Percentiles rank a stretch among this genome's conserved stretches.
phyloP scores from a whole-genome alignment of 208 protist species.

The Entamoeba nuttalli region DNA sequence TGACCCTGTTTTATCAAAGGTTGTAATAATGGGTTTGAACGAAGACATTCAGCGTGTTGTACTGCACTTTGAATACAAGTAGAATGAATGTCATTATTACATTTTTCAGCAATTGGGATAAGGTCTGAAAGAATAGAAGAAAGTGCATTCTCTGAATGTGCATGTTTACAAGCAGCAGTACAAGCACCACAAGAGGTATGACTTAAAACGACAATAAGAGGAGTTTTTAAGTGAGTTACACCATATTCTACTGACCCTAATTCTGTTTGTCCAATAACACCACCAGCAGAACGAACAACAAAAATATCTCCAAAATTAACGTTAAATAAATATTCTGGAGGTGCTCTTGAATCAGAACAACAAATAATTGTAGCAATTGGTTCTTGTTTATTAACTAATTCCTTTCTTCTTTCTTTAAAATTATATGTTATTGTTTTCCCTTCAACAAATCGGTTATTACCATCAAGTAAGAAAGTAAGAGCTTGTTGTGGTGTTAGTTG shows the following conservation, averaged over 20 bases:
- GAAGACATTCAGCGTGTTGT: background rate
- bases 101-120: background rate
- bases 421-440: background rate
- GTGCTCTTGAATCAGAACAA: background rate
- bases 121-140: background rate
- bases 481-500: background rate
- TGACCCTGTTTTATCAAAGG: background rate
- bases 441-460: background rate
- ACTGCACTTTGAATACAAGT: background rate
- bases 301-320: background rate
- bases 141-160: background rate
- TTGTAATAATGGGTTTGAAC: background rate
- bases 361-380: background rate
- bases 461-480: background rate
- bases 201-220: background rate
- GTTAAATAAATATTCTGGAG: background rate
- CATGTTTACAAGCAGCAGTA: background rate
- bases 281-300: background rate
- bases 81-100: background rate
- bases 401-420: background rate
- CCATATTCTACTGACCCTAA: background rate
- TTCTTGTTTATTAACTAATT: background rate
- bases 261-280: background rate
- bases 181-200: background rate
- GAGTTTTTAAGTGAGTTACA: background rate